Base-by-base conservation (phyloP, 768 basidiomycete species). In the Pleurotus tuoliensis region DNA sequence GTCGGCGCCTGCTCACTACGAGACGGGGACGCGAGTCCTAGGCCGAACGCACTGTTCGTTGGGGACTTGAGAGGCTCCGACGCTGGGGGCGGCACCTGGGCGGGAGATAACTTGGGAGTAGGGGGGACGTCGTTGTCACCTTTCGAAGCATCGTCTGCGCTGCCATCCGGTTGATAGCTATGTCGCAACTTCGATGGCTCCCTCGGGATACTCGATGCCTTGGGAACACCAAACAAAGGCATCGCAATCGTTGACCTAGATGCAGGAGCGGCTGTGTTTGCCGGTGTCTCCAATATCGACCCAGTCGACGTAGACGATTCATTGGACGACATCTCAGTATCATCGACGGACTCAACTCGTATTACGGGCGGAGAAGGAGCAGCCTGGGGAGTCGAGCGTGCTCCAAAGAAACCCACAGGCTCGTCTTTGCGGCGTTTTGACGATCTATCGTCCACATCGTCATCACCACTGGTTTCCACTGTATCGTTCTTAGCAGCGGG, bases 181-280 rank as follows among this genome's bases (percentile, higher is more conserved):
- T 78, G 87, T 24, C 90, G 82, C 56, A 92, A 75, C 64, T 90
- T 91, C 57, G 90, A 90, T 2, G 90, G 88, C 55, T 88, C 87
- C 64, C 84, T 88, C 1, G 90, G 90, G 7, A 79, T 78, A 27
- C 72, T 70, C 24, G 75, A 81, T 2, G 79, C 70, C 65, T 84
- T 87, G 41, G 69, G 64, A n/a, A 67, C 68, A 16, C 61, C 55
- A 47, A 74, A 68, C 6, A 62, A 53, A 22, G 65, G 53, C 59
- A 63, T 55, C 63, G 55, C 50, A 46, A 43, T 52, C 59, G 58
- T 58, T 4, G 56, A 25, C 56, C 59, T 52, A 46, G 18, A 25
- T 39, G 47, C n/a, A 46, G 46, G 8, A 56, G 43, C n/a, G 11
- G 60, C 62, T 41, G 61, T 62, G 22, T 45, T 57, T 45, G 63